A percentile compares a stretch with the other conserved stretches of the same genome.
phyloP scores from a whole-genome alignment of 1,284 basidiomycete genomes.

The Moniliella sp. region DNA sequence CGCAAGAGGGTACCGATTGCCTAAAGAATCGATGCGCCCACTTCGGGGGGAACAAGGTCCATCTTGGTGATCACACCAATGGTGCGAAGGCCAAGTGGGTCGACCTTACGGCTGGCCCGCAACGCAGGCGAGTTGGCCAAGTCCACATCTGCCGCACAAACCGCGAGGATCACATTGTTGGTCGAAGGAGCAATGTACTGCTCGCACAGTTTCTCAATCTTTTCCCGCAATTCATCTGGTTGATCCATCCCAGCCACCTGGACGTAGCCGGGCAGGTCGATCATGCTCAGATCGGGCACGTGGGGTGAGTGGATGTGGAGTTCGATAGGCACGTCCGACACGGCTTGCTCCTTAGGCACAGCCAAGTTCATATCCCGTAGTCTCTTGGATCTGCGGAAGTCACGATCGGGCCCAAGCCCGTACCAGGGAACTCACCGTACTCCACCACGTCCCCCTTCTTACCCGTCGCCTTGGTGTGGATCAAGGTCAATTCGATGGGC shows the following conservation, averaged over 20 bases:
- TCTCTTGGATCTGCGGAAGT: conserved; percentile 69
- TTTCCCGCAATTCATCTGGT: conserved; percentile 77
- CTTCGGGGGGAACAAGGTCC: conserved; percentile 72
- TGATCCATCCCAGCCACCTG: conserved; percentile 86
- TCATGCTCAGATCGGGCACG: conserved; percentile 86
- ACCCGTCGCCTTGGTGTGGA: conserved; percentile 50
- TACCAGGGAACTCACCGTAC: conserved; percentile 78
- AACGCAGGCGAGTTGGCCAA: conserved; percentile 90
- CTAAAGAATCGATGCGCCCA: conserved; percentile 61
- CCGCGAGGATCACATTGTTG: conserved; percentile 94
- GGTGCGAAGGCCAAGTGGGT: conserved; percentile 77
- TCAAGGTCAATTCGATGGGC: conserved; percentile 86
- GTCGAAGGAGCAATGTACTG: conserved; percentile 88
- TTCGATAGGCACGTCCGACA: conserved; percentile 85
- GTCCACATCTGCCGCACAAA: conserved; percentile 94
- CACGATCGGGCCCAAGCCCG: conserved; percentile 66
- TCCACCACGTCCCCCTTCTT: conserved; percentile 37
- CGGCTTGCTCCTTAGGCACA: conserved; percentile 64
- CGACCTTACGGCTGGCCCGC: conserved; percentile 72
- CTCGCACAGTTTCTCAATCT: conserved; percentile 70
- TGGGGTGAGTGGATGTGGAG: conserved; percentile 83
- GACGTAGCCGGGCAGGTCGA: conserved; percentile 90
- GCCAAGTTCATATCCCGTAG: conserved; percentile 86
- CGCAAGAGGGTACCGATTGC: conserved; percentile 87
- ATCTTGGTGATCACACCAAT: conserved; percentile 98